Conservation (phyloP, 1,139 yeast genomes). For the Geotrichum siamense region DNA sequence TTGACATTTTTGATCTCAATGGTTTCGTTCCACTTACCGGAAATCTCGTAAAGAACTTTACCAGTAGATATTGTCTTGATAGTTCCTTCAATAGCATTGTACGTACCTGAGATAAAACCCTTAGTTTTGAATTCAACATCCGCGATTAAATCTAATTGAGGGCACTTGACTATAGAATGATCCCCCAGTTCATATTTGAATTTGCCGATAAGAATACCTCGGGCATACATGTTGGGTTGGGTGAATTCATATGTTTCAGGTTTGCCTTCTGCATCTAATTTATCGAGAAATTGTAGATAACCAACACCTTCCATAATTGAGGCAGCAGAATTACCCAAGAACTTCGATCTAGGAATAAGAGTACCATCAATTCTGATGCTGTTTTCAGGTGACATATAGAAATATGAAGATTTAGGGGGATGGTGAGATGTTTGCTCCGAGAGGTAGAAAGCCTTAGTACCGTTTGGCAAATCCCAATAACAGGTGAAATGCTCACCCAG, state of each 20-base stretch:
- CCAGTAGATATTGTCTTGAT: slow-evolving; percentile 49
- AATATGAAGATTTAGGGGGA: slow-evolving; percentile 96
- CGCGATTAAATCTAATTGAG: slow-evolving; percentile 52
- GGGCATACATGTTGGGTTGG: slow-evolving; percentile 93
- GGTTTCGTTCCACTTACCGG: slow-evolving; percentile 92
- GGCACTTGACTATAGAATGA: slow-evolving; percentile 68
- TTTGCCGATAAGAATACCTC: slow-evolving; percentile 88
- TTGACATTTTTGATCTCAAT: slow-evolving; percentile 58
- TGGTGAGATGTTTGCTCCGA: slow-evolving; percentile 96
- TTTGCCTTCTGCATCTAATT: slow-evolving; percentile 38
- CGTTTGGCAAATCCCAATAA: slow-evolving; percentile 82
- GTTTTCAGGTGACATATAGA: slow-evolving; percentile 74
- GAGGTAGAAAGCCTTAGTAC: slow-evolving; percentile 65
- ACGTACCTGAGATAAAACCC: slow-evolving; percentile 88
- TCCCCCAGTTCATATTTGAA: slow-evolving; percentile 89
- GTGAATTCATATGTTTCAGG: slow-evolving; percentile 67
- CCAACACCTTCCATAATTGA: slow-evolving; percentile 94
- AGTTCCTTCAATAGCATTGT: slow-evolving; percentile 78
- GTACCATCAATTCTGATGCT: slow-evolving; percentile 85
- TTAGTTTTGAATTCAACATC: slow-evolving; percentile 92
- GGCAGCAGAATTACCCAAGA: slow-evolving; percentile 92
- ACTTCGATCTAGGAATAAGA: slow-evolving; percentile 77
- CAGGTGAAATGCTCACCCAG: slow-evolving; percentile 85
- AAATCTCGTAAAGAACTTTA: slow-evolving; percentile 54
- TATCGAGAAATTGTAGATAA: slow-evolving; percentile 61